Conservation (phyloP, 768 basidiomycete genomes). For the Leccinellum rugosiceps region DNA sequence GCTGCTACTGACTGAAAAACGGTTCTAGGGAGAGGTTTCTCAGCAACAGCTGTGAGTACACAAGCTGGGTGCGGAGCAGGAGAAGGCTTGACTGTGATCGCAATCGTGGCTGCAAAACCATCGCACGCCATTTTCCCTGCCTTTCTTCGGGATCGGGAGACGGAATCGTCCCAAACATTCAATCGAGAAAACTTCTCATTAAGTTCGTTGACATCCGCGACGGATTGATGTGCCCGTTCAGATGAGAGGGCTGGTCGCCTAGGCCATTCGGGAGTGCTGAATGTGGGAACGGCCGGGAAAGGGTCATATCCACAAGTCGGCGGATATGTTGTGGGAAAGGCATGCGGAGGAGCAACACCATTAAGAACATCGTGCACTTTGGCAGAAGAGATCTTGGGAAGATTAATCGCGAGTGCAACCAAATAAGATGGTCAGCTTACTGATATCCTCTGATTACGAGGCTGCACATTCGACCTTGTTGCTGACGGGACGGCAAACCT, state of each 20-base stretch:
- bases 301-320: conserved; percentile 15
- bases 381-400: not conserved
- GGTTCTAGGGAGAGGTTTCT: not conserved
- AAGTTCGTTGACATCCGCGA: conserved; percentile 1
- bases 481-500: conserved; percentile 21
- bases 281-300: conserved; percentile 7
- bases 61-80: conserved; percentile 20
- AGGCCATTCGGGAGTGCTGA: conserved; percentile 7
- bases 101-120: conserved; percentile 4
- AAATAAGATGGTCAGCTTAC: not conserved
- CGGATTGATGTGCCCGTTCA: not conserved
- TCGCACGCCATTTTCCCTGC: not conserved
- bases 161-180: conserved; percentile 7
- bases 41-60: not conserved
- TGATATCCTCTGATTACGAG: conserved; percentile 4
- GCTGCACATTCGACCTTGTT: conserved; percentile 2
- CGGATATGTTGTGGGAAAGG: conserved; percentile 24
- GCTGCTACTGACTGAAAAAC: not conserved
- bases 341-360: conserved; percentile 16
- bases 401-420: not conserved
- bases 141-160: conserved; percentile 4
- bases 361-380: conserved; percentile 2
- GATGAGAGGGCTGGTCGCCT: not conserved
- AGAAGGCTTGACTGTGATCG: conserved; percentile 12
- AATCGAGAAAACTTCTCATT: conserved; percentile 9